phyloP scores from a whole-genome alignment of 441 rosid genomes.

The Bocquillonia castaneifolia region DNA sequence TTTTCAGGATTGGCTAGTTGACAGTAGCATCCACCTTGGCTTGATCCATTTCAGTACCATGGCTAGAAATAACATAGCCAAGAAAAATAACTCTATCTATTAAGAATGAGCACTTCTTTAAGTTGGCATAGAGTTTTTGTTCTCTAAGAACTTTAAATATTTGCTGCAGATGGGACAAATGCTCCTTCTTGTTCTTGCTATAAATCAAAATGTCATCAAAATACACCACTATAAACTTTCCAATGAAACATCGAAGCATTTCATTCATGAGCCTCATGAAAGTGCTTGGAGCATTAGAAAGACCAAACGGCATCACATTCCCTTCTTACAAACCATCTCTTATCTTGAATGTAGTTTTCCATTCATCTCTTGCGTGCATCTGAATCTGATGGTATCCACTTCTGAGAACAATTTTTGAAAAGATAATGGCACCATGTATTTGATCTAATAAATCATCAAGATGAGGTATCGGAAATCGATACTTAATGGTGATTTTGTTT shows the following conservation, averaged over 20 bases:
- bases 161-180: no score
- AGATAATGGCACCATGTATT: background rate
- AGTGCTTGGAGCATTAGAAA: background rate
- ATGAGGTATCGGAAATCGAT: background rate
- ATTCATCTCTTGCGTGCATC: background rate
- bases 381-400: background rate
- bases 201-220: slow-evolving; percentile 9
- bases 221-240: background rate
- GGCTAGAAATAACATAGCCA: no score
- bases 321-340: background rate
- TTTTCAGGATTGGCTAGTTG: no score
- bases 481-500: background rate
- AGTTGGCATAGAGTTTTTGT: no score
- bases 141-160: no score
- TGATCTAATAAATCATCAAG: slow-evolving; percentile 3
- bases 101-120: no score
- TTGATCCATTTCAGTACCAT: no score
- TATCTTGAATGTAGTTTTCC: background rate
- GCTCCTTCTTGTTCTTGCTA: background rate
- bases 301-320: background rate
- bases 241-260: background rate
- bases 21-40: no score
- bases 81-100: no score
- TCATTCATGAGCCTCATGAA: background rate
- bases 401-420: background rate